Conservation (phyloP, 306 rosid genomes). For the Dryas octopetala region DNA sequence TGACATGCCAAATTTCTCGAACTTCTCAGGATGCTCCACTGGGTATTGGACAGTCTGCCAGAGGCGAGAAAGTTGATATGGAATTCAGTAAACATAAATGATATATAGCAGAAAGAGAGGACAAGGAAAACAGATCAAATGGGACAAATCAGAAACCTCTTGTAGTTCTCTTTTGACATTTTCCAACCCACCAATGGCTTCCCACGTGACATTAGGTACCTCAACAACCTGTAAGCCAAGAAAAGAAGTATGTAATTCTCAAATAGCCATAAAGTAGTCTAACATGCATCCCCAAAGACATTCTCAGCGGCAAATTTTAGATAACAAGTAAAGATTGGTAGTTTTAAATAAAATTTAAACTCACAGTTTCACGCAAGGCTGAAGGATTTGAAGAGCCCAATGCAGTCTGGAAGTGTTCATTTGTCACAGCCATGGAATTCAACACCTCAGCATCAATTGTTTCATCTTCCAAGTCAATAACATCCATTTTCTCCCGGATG, state of each 20-base stretch:
- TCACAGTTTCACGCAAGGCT: constrained; percentile 73
- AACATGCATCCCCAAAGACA: neutral
- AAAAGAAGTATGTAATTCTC: constrained; percentile 1
- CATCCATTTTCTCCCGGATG: constrained; percentile 71
- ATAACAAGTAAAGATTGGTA: neutral
- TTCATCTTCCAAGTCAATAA: constrained; percentile 67
- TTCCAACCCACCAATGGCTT: constrained; percentile 62
- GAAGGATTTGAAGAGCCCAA: constrained; percentile 62
- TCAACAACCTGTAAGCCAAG: constrained; percentile 60
- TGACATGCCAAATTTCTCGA: constrained; percentile 79
- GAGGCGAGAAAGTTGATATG: constrained; percentile 7
- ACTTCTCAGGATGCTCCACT: constrained; percentile 81
- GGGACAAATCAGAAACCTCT: constrained; percentile 42
- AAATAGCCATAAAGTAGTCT: neutral
- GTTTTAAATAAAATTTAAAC: constrained; percentile 1
- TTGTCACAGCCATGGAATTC: constrained; percentile 66
- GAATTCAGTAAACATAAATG: neutral
- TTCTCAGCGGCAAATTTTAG: neutral
- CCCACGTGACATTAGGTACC: constrained; percentile 73
- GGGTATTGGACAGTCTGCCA: constrained; percentile 68
- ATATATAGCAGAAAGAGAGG: neutral
- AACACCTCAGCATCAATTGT: constrained; percentile 69
- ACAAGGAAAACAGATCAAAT: neutral
- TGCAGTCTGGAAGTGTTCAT: constrained; percentile 63
- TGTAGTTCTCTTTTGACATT: constrained; percentile 71